Conservation (phyloP, 352 stramenopile genomes). For the Pythium volutum region DNA sequence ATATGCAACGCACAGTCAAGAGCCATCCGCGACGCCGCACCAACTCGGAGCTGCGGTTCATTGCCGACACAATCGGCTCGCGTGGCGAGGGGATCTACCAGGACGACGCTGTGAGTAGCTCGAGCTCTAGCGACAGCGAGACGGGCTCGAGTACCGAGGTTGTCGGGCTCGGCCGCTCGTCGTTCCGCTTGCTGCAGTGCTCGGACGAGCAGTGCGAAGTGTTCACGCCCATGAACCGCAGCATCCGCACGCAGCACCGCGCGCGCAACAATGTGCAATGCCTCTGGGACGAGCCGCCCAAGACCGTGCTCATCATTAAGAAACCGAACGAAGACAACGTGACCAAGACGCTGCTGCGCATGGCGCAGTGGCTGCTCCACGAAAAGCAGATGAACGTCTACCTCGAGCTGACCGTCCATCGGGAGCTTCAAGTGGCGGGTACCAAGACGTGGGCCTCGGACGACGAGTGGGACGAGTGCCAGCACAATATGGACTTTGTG, state of each 20-base stretch:
- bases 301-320: conserved; percentile 84
- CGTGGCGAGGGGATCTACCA: conserved; percentile 71
- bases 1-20: conserved; percentile 45
- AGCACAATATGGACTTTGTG: conserved; percentile 89
- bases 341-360: conserved; percentile 59
- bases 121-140: conserved; percentile 30
- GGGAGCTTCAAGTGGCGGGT: conserved; percentile 48
- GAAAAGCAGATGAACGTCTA: conserved; percentile 72
- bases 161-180: conserved; percentile 40
- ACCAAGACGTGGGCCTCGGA: conserved; percentile 66
- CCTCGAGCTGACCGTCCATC: conserved; percentile 72
- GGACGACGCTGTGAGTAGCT: conserved; percentile 38
- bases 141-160: conserved; percentile 31
- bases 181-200: conserved; percentile 81
- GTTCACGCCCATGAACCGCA: conserved; percentile 83
- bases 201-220: conserved; percentile 88
- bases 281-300: conserved; percentile 84
- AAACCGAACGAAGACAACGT: conserved; percentile 84
- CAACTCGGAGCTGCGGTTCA: conserved; percentile 85
- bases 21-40: conserved; percentile 55
- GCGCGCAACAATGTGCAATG: conserved; percentile 88
- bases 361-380: conserved; percentile 69
- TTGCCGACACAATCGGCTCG: conserved; percentile 75
- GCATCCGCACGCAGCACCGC: conserved; percentile 81
- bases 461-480: conserved; percentile 61